These are phyloP conservation scores for Moniliophthora roreri DNA, from an alignment of 1,284 basidiomycete species.

Conservation along the genomic window DNA sequence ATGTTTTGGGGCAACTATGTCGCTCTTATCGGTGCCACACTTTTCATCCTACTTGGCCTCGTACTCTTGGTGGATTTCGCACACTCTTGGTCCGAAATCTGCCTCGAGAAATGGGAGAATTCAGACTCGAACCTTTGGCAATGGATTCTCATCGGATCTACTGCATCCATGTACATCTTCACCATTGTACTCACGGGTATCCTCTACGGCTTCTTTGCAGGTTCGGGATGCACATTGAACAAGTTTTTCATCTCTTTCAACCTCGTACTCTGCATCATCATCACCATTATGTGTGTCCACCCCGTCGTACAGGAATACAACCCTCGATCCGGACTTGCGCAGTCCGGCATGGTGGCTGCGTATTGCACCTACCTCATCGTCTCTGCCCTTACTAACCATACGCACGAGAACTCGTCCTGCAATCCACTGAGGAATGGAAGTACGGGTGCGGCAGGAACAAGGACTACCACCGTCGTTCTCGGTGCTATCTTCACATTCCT, in stretches of 20 bases:
- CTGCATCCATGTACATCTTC: constrained; percentile 83
- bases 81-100: constrained; percentile 97
- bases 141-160: constrained; percentile 94
- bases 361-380: constrained; percentile 97
- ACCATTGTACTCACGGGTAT: constrained; percentile 85
- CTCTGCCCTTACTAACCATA: constrained; percentile 93
- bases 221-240: constrained; percentile 86
- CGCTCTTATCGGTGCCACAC: constrained; percentile 85
- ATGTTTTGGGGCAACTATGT: constrained; percentile 97
- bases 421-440: constrained; percentile 79
- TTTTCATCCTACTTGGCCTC: constrained; percentile 96
- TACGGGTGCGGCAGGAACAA: constrained; percentile 62
- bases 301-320: constrained; percentile 92
- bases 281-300: constrained; percentile 84
- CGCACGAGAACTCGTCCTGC: constrained; percentile 79
- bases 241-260: constrained; percentile 96
- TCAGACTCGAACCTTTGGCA: constrained; percentile 92
- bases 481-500: constrained; percentile 97
- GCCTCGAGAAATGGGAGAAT: constrained; percentile 93
- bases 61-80: constrained; percentile 99
- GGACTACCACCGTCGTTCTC: constrained; percentile 86
- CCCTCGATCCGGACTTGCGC: constrained; percentile 92
- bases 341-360: constrained; percentile 94
- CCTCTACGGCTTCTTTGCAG: constrained; percentile 91
- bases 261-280: constrained; percentile 76